phyloP scores from a whole-genome alignment of 2,329 filamentous ascomycete genomes.

The Trichothecium sympodiale region DNA sequence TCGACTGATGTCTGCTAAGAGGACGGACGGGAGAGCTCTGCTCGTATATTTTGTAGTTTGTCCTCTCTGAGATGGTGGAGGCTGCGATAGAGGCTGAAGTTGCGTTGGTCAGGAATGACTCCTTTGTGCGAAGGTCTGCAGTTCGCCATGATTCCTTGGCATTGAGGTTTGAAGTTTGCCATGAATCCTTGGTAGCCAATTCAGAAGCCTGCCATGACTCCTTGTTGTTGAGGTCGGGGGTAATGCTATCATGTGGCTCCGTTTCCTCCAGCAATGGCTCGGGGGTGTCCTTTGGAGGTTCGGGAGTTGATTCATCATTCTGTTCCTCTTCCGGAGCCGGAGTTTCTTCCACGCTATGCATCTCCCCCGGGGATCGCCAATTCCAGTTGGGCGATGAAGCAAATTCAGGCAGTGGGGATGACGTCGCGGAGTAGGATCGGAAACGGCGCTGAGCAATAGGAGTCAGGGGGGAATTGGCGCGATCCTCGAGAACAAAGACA shows the following conservation, averaged over 20 bases:
- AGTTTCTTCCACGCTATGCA: constrained; percentile 33
- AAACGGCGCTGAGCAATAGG: constrained; percentile 28
- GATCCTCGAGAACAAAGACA: constrained; percentile 35
- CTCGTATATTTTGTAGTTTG: constrained; percentile 44
- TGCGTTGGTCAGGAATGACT: constrained; percentile 9
- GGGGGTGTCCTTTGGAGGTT: constrained; percentile 14
- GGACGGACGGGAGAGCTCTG: constrained; percentile 20
- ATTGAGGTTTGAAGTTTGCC: too few relatives aligned
- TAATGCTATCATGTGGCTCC: constrained; percentile 5
- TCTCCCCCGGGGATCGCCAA: constrained; percentile 41
- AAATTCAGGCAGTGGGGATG: constrained; percentile 7
- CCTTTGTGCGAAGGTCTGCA: constrained; percentile 8
- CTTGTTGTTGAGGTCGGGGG: constrained; percentile 2
- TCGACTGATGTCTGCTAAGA: background rate
- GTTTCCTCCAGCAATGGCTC: constrained; percentile 19
- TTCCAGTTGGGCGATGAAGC: constrained; percentile 34
- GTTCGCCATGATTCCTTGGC: too few relatives aligned
- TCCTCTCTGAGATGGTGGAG: constrained; percentile 36
- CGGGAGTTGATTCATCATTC: constrained; percentile 11
- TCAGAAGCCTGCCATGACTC: constrained; percentile 5
- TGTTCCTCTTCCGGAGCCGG: constrained; percentile 30
- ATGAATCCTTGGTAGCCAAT: background rate
- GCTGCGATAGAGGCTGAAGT: constrained; percentile 15
- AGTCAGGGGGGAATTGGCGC: constrained; percentile 36
- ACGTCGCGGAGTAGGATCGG: constrained; percentile 10